These are phyloP conservation scores for Xanthoceras sorbifolium DNA, from an alignment of 345 rosid species.

Conservation along the genomic window DNA sequence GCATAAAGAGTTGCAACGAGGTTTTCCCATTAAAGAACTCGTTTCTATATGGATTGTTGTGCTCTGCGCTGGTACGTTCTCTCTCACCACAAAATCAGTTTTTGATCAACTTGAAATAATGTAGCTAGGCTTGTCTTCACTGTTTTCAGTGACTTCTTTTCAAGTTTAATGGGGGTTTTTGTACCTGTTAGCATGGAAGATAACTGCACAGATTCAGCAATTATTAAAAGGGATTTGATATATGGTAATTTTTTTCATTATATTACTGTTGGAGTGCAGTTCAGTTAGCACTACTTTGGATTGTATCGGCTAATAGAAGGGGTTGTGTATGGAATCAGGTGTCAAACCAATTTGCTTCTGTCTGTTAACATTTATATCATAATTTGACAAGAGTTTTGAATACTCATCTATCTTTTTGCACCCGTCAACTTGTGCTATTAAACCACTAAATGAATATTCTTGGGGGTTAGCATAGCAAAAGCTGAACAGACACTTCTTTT, in stretches of 20 bases:
- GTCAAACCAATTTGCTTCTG: background rate
- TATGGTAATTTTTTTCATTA: too few relatives aligned
- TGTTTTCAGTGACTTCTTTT: background rate
- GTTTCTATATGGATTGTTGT: constrained; percentile 71
- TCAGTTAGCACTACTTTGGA: too few relatives aligned
- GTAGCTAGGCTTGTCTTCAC: background rate
- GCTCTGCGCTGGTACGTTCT: constrained; percentile 55
- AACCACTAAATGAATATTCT: too few relatives aligned
- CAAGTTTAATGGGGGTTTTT: background rate
- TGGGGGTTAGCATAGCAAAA: background rate
- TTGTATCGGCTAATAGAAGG: too few relatives aligned
- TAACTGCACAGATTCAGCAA: too few relatives aligned
- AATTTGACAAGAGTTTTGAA: background rate
- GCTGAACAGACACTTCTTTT: background rate
- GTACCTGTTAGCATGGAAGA: too few relatives aligned
- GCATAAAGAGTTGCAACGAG: constrained; percentile 46
- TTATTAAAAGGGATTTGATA: too few relatives aligned
- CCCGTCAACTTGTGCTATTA: too few relatives aligned
- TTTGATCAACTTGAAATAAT: background rate
- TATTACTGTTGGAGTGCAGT: too few relatives aligned
- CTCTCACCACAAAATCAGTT: background rate
- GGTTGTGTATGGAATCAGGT: too few relatives aligned
- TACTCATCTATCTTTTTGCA: too few relatives aligned
- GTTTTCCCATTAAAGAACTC: constrained; percentile 64
- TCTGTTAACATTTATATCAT: background rate